Evolutionary conservation across 345 rosid species (phyloP).

Genomic region (Tarenaya hassleriana): DNA sequence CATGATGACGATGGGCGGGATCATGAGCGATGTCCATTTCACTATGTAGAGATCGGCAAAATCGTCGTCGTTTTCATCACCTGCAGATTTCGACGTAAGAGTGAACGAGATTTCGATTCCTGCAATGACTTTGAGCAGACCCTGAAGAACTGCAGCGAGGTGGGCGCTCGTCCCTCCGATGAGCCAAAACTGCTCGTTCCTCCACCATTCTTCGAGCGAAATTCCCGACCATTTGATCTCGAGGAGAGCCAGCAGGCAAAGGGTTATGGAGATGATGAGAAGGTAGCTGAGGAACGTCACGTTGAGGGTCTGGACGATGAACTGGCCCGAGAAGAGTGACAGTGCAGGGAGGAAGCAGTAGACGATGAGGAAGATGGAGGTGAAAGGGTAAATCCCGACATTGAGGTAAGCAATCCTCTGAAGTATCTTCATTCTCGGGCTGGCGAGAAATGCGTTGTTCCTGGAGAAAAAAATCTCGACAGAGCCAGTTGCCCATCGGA

Average conservation of each 20-base stretch:
- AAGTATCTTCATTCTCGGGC: conserved; percentile 77
- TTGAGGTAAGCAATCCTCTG: conserved; percentile 92
- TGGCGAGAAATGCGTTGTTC: conserved; percentile 84
- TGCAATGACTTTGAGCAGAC: conserved; percentile 78
- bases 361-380: conserved; percentile 88
- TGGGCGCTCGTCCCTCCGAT: conserved; percentile 98
- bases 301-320: conserved; percentile 74
- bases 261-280: conserved; percentile 64
- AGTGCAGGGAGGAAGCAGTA: conserved; percentile 97
- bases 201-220: conserved; percentile 93
- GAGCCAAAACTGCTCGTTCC: conserved; percentile 97
- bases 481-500: conserved; percentile 97
- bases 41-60: conserved; percentile 80
- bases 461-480: conserved; percentile 97
- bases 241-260: conserved; percentile 72
- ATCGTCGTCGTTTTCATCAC: conserved; percentile 90
- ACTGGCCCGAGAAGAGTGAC: conserved; percentile 94
- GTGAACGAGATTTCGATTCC: conserved; percentile 96
- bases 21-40: conserved; percentile 86
- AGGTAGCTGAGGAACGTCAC: conserved; percentile 86
- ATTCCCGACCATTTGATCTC: conserved; percentile 99
- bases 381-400: conserved; percentile 95
- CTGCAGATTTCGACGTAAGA: conserved; percentile 71
- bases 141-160: conserved; percentile 94
- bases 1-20: conserved; percentile 87